These are phyloP conservation scores for Triticum urartu DNA, from an alignment of 176 grass and related monocot genomes.

Conservation along the genomic window DNA sequence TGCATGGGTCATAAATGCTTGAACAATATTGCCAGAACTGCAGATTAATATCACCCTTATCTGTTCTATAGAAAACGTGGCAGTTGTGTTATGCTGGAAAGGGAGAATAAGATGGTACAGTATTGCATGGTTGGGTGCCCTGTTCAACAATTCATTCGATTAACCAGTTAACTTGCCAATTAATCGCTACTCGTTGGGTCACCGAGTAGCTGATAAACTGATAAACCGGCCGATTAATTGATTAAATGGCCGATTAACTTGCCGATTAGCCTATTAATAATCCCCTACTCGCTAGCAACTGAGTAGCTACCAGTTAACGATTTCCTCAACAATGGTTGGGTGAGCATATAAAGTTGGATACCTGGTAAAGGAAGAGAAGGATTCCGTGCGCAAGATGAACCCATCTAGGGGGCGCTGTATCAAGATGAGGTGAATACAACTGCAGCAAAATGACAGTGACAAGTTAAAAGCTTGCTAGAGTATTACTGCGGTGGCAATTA, in stretches of 20 bases:
- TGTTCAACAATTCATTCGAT: too few species aligned
- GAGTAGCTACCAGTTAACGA: too few species aligned
- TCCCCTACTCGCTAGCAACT: too few species aligned
- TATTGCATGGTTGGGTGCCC: background rate
- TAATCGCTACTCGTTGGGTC: too few species aligned
- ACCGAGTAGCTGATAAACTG: too few species aligned
- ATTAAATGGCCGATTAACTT: too few species aligned
- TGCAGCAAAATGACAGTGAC: conserved; percentile 30
- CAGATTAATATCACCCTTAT: background rate
- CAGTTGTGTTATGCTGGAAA: background rate
- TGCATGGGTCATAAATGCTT: background rate
- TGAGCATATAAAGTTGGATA: conserved; percentile 30
- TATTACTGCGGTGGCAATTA: background rate
- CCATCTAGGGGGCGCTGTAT: conserved; percentile 96
- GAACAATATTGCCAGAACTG: conserved; percentile 8
- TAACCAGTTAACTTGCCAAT: too few species aligned
- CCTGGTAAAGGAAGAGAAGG: conserved; percentile 98
- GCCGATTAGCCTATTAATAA: too few species aligned
- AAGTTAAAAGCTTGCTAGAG: background rate
- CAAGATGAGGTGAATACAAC: conserved; percentile 89
- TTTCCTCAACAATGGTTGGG: background rate
- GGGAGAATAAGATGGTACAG: background rate
- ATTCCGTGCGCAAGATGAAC: conserved; percentile 93
- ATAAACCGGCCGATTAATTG: too few species aligned
- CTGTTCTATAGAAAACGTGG: background rate